A percentile compares a stretch with the other conserved stretches of the same genome.
Conservation (phyloP, 371 early-diverging fungal genomes). For the Gilbertella persicaria region DNA sequence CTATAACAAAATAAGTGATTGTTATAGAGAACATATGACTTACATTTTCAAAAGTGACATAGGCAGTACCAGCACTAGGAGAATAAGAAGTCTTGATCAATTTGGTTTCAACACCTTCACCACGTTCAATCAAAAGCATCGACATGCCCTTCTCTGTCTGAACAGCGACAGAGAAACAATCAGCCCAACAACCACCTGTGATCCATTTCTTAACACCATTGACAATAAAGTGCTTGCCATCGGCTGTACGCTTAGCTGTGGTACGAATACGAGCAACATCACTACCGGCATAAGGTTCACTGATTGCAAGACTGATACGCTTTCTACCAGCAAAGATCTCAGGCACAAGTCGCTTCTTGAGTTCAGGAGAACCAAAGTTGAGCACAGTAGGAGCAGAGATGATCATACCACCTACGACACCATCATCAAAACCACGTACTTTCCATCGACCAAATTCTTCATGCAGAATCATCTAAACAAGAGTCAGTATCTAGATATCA, state of each 20-base stretch:
- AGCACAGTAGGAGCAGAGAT: conserved; percentile 65
- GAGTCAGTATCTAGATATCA: too few relatives aligned
- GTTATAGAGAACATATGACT: not conserved
- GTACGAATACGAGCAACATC: conserved; percentile 80
- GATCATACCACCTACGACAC: conserved; percentile 47
- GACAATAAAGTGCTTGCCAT: conserved; percentile 49
- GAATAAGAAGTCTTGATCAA: conserved; percentile 68
- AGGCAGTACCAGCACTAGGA: conserved; percentile 59
- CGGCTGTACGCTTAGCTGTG: conserved; percentile 46
- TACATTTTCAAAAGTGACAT: conserved; percentile 60
- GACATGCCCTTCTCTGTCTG: conserved; percentile 77
- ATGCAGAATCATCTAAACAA: conserved; percentile 73
- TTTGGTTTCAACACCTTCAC: conserved; percentile 69
- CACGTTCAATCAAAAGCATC: conserved; percentile 64
- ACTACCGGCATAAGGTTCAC: conserved; percentile 65
- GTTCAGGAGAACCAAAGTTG: conserved; percentile 43
- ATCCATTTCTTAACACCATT: conserved; percentile 89
- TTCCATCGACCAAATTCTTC: conserved; percentile 76
- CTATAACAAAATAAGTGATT: conserved; percentile 39
- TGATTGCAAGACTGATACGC: conserved; percentile 75
- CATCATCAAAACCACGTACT: conserved; percentile 48
- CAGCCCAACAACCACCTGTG: conserved; percentile 73
- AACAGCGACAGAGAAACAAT: conserved; percentile 75
- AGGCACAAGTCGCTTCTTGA: conserved; percentile 57
- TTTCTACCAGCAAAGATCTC: conserved; percentile 73